Base-by-base conservation (phyloP, 2,329 filamentous ascomycete species). In the Diaporthe sp. region DNA sequence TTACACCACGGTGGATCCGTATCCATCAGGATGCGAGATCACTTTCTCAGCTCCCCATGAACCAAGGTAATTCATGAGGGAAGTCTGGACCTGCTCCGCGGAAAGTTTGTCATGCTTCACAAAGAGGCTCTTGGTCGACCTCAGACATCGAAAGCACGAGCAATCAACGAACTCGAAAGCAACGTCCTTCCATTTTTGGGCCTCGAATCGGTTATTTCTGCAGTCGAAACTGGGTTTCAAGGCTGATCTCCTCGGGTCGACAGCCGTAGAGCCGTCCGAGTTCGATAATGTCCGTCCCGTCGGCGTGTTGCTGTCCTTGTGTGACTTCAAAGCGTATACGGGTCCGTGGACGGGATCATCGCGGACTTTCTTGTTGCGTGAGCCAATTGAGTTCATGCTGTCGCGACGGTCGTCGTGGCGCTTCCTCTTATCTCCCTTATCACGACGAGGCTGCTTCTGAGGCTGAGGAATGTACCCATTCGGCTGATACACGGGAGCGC, bases 321-420 rank as follows among this genome's bases (percentile, higher is more conserved):
- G 47, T n/a, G 58, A 39, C 27, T 71, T 73, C 44, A 70, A 32
- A 30, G 56, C 2, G 39, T 76, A 71, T 13, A 75, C 70, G 12
- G 75, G 37, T 30, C 75, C 73, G 39, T 70, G 63, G 19, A 72
- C 55, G 4, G 72, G 66, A 32, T 72, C 58, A 5, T 72, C 69
- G 47, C 69, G 72, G 30, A 69, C 25, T 25, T 50, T 50, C 66
- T 71, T 72, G 44, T 35, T 68, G 19, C 71, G 71, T 2, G 74
- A 69, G 27, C 55, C 61, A 13, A 17, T 69, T 32, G 72, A 74
- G 35, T 51, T 35, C 22, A 32, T 32, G 47, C 72, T 75, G 47
- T 68, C 44, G 30, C 72, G 68, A 55, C 74, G 74, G 44, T 39
- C 42, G 4, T 71, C 50, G 25, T 35, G 69, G 22, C 9, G 47